Base-by-base conservation (phyloP, 108 stramenopile genomes). In the Conticribra weissflogii region DNA sequence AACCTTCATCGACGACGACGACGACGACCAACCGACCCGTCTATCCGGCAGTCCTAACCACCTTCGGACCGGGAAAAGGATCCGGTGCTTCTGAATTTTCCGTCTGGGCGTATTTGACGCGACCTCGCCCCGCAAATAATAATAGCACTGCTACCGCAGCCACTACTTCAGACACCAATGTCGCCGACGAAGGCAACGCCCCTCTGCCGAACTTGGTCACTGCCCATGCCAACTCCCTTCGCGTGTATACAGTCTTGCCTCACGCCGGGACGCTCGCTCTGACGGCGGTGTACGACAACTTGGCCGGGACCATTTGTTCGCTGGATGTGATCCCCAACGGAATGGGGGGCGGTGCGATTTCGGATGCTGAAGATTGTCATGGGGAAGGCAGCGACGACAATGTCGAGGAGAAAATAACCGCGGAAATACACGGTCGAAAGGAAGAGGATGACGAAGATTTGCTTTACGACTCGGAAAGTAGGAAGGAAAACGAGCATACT, bases 141-240 rank as follows among this genome's bases (percentile, higher is more conserved):
- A 32, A 15, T 23, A 44, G 32, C 45, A 59, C 21, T 57, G 34
- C 5, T 36, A 50, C 17, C 21, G 44, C 18, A 28, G 27, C 0
- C n/a, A n/a, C n/a, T n/a, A n/a, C n/a, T n/a, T n/a, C n/a, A n/a
- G n/a, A n/a, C n/a, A n/a, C n/a, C n/a, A n/a, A n/a, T n/a, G n/a
- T n/a, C 19, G 48, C 31, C 18, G 47, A 23, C 12, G 47, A 73
- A 18, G 63, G 49, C 24, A 53, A 71, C 27, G 41, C 73, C 25
- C 59, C 58, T 16, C 28, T 86, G n/a, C 89, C 88, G 12, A 86
- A 94, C 68, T 71, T 94, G 61, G 86, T 95, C 54, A 95, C 91
- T 21, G 93, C 93, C 2, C 82, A 90, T 36, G 79, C 83, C 18
- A 87, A 83, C n/a, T 78, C 90, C 7, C 55, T 95, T 15, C 72